phyloP scores from a whole-genome alignment of 306 rosid genomes.

The Cicer cuneatum region DNA sequence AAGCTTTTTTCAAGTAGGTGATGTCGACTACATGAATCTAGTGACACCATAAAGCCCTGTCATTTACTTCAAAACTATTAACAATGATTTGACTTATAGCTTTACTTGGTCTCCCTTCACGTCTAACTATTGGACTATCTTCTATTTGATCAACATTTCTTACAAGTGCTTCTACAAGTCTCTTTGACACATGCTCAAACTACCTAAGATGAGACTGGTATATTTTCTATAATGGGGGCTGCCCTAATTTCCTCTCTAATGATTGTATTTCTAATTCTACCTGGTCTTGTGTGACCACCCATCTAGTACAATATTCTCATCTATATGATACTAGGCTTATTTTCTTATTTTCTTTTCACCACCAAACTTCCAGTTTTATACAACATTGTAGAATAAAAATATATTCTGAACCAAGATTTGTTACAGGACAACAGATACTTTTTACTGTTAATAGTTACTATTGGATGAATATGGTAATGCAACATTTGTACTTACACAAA shows the following conservation, averaged over 20 bases:
- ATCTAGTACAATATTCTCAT: background rate
- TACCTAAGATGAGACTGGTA: background rate
- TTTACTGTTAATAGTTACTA: background rate
- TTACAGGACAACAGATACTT: slow-evolving; percentile 16
- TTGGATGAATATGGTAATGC: background rate
- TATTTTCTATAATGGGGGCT: background rate
- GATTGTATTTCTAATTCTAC: slow-evolving; percentile 9
- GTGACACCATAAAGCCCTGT: background rate
- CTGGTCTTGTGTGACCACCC: background rate
- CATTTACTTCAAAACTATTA: background rate
- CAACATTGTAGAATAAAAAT: background rate
- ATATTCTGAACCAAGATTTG: slow-evolving; percentile 24
- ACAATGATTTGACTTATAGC: background rate
- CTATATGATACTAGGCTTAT: background rate
- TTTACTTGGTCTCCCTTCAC: background rate
- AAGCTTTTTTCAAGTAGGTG: background rate
- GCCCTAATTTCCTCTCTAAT: background rate
- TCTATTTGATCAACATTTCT: slow-evolving; percentile 15
- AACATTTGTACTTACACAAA: slow-evolving; percentile 16
- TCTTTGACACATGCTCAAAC: background rate
- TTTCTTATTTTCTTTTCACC: background rate
- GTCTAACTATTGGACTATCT: background rate
- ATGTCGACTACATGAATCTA: background rate
- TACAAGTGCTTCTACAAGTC: background rate
- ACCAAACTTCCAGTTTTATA: background rate